Conservation (phyloP, 164 flowering plant genomes). For the Amborella trichopoda region DNA sequence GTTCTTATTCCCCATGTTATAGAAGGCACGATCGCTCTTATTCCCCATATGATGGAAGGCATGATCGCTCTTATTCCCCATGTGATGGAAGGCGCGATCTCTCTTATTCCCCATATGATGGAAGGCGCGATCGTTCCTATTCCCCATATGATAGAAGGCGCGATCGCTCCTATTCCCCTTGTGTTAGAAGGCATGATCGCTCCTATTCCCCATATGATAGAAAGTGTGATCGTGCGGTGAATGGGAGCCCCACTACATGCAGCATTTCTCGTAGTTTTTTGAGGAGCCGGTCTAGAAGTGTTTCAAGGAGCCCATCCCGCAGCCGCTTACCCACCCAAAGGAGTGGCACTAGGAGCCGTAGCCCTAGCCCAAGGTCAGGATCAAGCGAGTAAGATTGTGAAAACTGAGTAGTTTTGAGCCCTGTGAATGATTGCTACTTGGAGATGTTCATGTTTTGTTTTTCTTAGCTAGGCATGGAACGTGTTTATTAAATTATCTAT, state of each 20-base stretch:
- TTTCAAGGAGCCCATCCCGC: background rate
- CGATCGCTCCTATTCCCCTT: background rate
- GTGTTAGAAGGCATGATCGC: no score
- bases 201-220: constrained; percentile 2
- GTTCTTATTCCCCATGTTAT: background rate
- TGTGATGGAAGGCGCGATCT: constrained; percentile 9
- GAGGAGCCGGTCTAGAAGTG: background rate
- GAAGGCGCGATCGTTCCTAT: no score
- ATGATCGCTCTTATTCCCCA: constrained; percentile 10
- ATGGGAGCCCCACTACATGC: background rate
- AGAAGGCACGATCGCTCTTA: background rate
- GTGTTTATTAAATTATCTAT: constrained; percentile 7
- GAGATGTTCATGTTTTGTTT: constrained; percentile 14
- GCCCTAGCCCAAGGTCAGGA: background rate
- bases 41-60: constrained; percentile 16
- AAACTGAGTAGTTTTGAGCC: background rate
- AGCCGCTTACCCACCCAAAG: background rate
- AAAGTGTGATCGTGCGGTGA: background rate
- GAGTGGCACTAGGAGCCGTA: constrained; percentile 1
- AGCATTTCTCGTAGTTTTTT: constrained; percentile 3
- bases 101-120: no score
- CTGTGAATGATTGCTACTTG: no score
- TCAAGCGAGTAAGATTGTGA: constrained; percentile 5
- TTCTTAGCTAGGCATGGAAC: constrained; percentile 6
- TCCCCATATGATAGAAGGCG: background rate